A percentile compares a stretch with the other conserved stretches of the same genome.
Conservation (phyloP, 805 yeast species). For the Barnettozyma pratensis region DNA sequence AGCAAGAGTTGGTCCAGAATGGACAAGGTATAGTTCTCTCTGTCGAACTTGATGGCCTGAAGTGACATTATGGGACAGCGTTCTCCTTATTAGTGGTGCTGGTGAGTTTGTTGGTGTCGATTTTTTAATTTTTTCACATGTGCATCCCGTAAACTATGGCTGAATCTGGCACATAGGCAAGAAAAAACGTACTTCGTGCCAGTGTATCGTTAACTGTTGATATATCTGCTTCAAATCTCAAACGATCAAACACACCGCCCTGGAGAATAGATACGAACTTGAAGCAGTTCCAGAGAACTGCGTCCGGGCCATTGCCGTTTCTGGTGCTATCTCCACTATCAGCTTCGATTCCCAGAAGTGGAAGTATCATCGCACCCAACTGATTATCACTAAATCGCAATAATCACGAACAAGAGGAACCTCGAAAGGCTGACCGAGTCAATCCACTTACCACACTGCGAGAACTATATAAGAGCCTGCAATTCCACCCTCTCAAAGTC, state of each 20-base stretch:
- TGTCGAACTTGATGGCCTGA: conserved; percentile 66
- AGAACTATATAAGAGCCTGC: background rate
- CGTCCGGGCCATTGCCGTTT: background rate
- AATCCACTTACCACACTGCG: background rate
- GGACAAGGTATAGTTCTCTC: conserved; percentile 38
- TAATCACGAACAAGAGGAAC: no score
- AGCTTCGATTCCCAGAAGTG: background rate
- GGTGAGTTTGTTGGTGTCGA: background rate
- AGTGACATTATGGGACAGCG: conserved; percentile 30
- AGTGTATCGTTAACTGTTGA: no score
- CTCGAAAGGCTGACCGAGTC: background rate
- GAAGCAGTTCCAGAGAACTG: background rate
- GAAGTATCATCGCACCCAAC: background rate
- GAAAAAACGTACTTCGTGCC: no score
- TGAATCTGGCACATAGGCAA: no score
- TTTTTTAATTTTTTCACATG: background rate
- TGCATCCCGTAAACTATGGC: no score
- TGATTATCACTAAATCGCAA: background rate
- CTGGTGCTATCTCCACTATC: background rate
- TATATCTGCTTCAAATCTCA: no score
- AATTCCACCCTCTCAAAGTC: background rate
- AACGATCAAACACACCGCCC: no score
- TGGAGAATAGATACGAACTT: no score
- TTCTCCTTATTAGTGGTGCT: no score
- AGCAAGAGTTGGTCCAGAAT: conserved; percentile 78